Evolutionary conservation across 257 asterid species (phyloP).

Genomic region (Rhazya stricta): DNA sequence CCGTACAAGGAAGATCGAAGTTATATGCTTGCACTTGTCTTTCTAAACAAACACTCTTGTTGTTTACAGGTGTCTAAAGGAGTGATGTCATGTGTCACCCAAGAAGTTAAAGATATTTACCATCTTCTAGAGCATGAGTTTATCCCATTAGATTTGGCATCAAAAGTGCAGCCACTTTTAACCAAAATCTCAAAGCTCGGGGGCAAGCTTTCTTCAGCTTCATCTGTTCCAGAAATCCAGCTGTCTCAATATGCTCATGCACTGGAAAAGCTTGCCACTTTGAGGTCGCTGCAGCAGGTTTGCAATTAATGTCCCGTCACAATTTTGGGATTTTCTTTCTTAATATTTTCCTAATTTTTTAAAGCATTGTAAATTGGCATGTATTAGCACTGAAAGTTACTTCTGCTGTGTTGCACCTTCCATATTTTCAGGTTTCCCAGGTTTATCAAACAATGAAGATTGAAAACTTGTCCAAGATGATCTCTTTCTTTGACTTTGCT

Average conservation of each 20-base stretch:
- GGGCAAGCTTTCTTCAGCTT: conserved; percentile 65
- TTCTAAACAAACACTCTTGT: background rate
- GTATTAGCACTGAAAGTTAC: background rate
- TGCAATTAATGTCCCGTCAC: background rate
- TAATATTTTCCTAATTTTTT: background rate
- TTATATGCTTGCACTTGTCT: conserved; percentile 5
- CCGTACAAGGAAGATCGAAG: background rate
- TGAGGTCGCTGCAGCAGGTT: conserved; percentile 88
- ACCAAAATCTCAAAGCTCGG: conserved; percentile 71
- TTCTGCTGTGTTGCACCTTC: conserved; percentile 6
- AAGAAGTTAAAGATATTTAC: conserved; percentile 81
- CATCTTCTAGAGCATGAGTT: conserved; percentile 64
- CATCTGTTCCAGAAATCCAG: conserved; percentile 70
- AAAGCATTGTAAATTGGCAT: background rate
- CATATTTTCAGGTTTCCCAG: conserved; percentile 61
- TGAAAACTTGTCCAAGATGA: conserved; percentile 55
- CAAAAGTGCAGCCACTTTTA: conserved; percentile 65
- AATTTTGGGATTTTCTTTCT: no score
- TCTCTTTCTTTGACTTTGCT: conserved; percentile 69
- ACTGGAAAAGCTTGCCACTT: conserved; percentile 74
- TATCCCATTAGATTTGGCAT: conserved; percentile 62
- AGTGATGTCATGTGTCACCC: conserved; percentile 78
- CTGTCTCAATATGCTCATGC: conserved; percentile 61
- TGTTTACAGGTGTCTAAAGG: conserved; percentile 68
- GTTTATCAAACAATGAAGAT: conserved; percentile 80